phyloP scores from a whole-genome alignment of 768 basidiomycete genomes.

The Hypholoma fasciculare region DNA sequence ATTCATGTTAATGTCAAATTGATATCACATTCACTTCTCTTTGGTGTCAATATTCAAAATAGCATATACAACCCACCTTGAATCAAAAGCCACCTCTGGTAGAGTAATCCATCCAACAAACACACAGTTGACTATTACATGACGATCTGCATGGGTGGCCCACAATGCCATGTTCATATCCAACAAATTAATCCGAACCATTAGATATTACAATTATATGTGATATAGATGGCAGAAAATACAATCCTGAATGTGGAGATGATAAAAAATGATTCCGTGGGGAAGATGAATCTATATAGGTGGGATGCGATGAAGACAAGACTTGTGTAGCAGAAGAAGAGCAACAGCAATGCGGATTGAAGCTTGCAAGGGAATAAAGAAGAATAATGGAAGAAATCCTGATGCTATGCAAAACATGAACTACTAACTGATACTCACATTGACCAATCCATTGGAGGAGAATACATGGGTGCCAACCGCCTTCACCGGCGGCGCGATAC shows the following conservation, averaged over 20 bases:
- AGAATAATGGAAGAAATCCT: not conserved
- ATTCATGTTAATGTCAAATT: no score
- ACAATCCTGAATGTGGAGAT: not conserved
- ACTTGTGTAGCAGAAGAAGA: not conserved
- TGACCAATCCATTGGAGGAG: not conserved
- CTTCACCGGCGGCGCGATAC: constrained; percentile 9
- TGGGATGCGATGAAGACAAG: not conserved
- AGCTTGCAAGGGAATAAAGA: not conserved
- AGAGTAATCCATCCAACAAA: not conserved
- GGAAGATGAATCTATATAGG: not conserved
- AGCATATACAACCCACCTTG: no score
- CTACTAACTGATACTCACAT: not conserved
- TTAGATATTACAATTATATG: constrained; percentile 1
- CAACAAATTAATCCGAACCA: not conserved
- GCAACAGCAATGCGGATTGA: not conserved
- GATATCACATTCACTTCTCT: no score
- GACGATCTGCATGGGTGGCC: not conserved
- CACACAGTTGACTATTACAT: not conserved
- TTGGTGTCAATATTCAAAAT: no score
- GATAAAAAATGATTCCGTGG: not conserved
- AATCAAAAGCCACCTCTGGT: no score
- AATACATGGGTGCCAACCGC: not conserved
- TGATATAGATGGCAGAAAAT: not conserved
- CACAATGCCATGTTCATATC: not conserved
- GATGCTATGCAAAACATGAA: not conserved